A percentile compares a stretch with the other conserved stretches of the same genome.
phyloP scores from a whole-genome alignment of 2,329 filamentous ascomycete genomes.

The Calonectria henricotiae region DNA sequence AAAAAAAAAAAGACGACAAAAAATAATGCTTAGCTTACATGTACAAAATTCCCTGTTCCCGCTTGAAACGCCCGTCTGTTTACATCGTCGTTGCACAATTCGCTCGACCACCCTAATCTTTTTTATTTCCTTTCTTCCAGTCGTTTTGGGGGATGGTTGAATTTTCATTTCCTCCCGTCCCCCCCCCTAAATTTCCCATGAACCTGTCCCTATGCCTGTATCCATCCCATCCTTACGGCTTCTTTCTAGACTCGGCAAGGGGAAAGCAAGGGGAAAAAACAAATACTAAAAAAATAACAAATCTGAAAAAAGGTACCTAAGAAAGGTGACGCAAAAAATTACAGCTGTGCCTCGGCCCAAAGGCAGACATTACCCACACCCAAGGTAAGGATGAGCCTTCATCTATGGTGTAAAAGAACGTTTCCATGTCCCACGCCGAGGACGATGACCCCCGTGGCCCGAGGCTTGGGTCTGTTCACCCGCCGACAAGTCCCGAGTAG shows the following conservation, averaged over 20 bases:
- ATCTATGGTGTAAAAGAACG: not conserved
- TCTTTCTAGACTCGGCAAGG: slow-evolving; percentile 8
- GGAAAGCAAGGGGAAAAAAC: slow-evolving; percentile 9
- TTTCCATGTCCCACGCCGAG: slow-evolving; percentile 2
- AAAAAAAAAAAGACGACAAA: slow-evolving; percentile 4
- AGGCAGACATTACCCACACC: slow-evolving; percentile 33
- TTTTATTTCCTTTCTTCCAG: slow-evolving; percentile 22
- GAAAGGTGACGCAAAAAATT: slow-evolving; percentile 17
- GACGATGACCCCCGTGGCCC: slow-evolving; percentile 39
- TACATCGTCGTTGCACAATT: slow-evolving; percentile 36
- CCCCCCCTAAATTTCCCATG: not conserved
- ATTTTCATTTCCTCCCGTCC: not conserved
- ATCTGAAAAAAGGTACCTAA: slow-evolving; percentile 26
- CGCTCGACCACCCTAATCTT: slow-evolving; percentile 20
- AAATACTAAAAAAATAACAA: slow-evolving; percentile 26
- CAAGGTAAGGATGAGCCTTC: not conserved
- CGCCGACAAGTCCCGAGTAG: slow-evolving; percentile 47
- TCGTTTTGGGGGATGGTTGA: not conserved
- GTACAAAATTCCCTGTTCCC: slow-evolving; percentile 43
- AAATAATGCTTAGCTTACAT: slow-evolving; percentile 45
- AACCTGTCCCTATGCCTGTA: slow-evolving; percentile 1
- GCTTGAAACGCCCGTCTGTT: slow-evolving; percentile 49
- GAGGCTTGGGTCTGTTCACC: slow-evolving; percentile 34
- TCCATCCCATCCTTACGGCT: slow-evolving; percentile 7
- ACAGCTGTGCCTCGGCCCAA: slow-evolving; percentile 46